These are phyloP conservation scores for Chlorella variabilis DNA, from an alignment of 163 green algal genomes.

Conservation along the genomic window DNA sequence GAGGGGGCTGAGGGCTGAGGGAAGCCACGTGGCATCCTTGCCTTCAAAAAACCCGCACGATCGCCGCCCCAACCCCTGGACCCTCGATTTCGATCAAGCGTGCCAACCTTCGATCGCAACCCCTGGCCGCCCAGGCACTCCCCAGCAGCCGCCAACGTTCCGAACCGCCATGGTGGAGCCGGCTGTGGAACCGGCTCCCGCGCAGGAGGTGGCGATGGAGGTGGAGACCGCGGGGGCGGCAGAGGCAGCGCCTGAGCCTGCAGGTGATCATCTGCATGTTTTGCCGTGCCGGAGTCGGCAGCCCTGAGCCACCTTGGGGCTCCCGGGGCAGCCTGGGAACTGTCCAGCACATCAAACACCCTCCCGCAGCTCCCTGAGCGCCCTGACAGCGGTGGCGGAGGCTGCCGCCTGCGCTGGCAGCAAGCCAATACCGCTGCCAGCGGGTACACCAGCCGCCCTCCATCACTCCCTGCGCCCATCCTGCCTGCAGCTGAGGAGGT, in stretches of 20 bases:
- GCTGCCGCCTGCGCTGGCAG: too few relatives aligned
- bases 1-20: too few relatives aligned
- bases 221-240: conserved; percentile 45
- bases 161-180: background rate
- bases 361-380: background rate
- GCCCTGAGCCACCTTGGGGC: background rate
- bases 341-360: too few relatives aligned
- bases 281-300: background rate
- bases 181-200: background rate
- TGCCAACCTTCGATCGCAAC: too few relatives aligned
- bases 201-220: conserved; percentile 68
- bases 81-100: background rate
- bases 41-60: background rate
- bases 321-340: too few relatives aligned
- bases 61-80: too few relatives aligned
- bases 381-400: too few relatives aligned
- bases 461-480: too few relatives aligned
- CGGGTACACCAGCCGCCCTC: too few relatives aligned
- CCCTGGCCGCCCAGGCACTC: too few relatives aligned
- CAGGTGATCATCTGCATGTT: conserved; percentile 1
- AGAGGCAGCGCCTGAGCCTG: background rate
- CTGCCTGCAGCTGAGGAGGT: background rate
- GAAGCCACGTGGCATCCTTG: background rate
- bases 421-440: too few relatives aligned
- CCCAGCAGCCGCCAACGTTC: too few relatives aligned